Evolutionary conservation across 164 flowering plant genomes (phyloP).

Genomic region (Magnolia officinalis): DNA sequence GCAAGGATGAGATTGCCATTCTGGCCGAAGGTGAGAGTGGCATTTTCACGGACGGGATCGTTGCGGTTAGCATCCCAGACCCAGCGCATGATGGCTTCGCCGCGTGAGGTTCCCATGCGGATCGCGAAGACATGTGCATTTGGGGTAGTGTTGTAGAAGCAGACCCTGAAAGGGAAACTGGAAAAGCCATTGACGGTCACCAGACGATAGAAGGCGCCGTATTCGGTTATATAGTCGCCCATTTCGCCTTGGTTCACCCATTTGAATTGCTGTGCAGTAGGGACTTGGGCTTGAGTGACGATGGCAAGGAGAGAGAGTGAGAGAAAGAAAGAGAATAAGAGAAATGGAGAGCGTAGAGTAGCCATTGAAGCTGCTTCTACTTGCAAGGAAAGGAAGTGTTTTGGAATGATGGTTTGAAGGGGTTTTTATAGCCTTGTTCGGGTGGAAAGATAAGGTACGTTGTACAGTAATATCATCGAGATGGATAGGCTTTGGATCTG

Average conservation of each 20-base stretch:
- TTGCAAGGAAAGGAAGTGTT: neutral
- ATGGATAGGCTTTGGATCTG: neutral
- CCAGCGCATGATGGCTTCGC: slow-evolving; percentile 30
- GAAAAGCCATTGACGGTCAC: neutral
- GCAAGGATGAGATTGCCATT: slow-evolving; percentile 36
- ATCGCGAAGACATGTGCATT: slow-evolving; percentile 24
- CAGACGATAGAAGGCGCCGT: slow-evolving; percentile 31
- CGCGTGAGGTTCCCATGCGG: slow-evolving; percentile 17
- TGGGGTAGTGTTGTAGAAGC: slow-evolving; percentile 39
- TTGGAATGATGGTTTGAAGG: neutral
- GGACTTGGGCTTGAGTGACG: slow-evolving; percentile 30
- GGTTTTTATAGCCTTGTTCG: neutral
- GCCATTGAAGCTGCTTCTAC: neutral
- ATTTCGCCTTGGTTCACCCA: slow-evolving; percentile 40
- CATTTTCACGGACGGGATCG: slow-evolving; percentile 25
- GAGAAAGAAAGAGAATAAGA: neutral
- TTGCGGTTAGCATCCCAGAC: slow-evolving; percentile 42
- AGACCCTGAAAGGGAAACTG: slow-evolving; percentile 21
- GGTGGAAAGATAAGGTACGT: neutral
- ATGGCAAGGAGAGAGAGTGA: too few species aligned
- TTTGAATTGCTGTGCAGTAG: slow-evolving; percentile 38
- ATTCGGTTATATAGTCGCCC: slow-evolving; percentile 36
- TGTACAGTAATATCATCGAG: neutral
- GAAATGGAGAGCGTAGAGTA: neutral
- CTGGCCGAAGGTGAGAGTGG: slow-evolving; percentile 24